These are phyloP conservation scores for Phytopythium oedochilum DNA, from an alignment of 352 stramenopile species.

Conservation along the genomic window DNA sequence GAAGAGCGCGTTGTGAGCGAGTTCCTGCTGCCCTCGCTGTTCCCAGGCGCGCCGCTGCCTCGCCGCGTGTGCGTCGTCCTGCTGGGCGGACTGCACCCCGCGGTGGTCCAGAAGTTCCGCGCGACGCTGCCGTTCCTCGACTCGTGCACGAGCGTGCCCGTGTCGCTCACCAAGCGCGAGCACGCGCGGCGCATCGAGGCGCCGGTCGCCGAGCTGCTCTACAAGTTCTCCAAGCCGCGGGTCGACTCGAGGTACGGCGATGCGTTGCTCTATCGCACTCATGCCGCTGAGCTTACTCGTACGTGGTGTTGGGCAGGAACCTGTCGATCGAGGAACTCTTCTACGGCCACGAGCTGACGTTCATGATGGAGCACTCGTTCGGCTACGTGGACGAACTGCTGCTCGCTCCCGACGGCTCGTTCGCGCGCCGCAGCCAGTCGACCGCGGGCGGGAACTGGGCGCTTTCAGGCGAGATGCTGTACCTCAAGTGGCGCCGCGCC, in stretches of 20 bases:
- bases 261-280: too few relatives aligned
- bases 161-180: conserved; percentile 55
- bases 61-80: conserved; percentile 76
- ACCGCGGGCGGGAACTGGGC: conserved; percentile 64
- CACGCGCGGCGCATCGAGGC: conserved; percentile 49
- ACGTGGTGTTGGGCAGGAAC: conserved; percentile 15
- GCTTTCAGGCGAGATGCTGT: conserved; percentile 73
- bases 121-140: conserved; percentile 73
- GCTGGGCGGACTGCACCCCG: conserved; percentile 62
- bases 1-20: conserved; percentile 37
- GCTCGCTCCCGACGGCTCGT: conserved; percentile 45
- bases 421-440: conserved; percentile 64
- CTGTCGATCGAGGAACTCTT: conserved; percentile 63
- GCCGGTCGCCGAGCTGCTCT: conserved; percentile 60
- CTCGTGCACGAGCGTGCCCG: conserved; percentile 60
- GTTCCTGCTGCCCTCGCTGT: conserved; percentile 51
- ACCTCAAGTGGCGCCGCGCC: conserved; percentile 66
- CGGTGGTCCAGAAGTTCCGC: conserved; percentile 61
- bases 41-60: conserved; percentile 30
- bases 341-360: conserved; percentile 73
- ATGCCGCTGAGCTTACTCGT: not conserved
- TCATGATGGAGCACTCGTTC: conserved; percentile 68
- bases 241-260: conserved; percentile 52
- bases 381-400: conserved; percentile 79
- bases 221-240: conserved; percentile 57